Evolutionary conservation across 2,329 filamentous ascomycete genomes (phyloP), one percentile per base, ranked within the genome.

Genomic region (Colletotrichum caudatum): DNA sequence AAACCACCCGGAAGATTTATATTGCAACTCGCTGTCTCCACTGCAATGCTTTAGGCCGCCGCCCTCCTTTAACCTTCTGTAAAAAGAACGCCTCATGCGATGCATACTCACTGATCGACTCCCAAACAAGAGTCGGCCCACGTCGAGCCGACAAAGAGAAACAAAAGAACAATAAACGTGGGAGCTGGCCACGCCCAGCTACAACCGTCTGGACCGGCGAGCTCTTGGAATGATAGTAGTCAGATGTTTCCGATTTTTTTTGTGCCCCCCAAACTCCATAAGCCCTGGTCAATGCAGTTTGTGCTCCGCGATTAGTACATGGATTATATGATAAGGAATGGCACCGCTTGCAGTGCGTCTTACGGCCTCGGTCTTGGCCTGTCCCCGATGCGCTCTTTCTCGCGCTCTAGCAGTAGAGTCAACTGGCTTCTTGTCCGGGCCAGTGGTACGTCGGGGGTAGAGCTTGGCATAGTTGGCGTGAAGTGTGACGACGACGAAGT

Each of bases 351-450:
- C 20, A 14, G 3, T 66, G 33, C 26, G 44, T 56, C 26, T 62
- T 50, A 72, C 23, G 66, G 53, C 56, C 62, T 65, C 9, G 50
- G 61, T 62, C 66, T 71, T 46, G 66, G 57, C 39, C 62, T 61
- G 35, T 72, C 70, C 29, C 70, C 70, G 39, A 70, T n/a, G 12
- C 66, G 60, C 58, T 64, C 79, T 74, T 84, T 87, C 73, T 88
- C 87, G 46, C 86, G 84, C 74, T 89, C 87, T 26, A 91, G 81
- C 1, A 91, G 80, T 5, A 91, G 79, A 12, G 86, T 87, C 37
- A 91, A 80, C 76, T 91, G 88, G 75, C 88, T 90, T 78, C 86
- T 89, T n/a, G 88, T 87, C 69, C 88, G 82, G n/a, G 83, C 87
- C 60, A 90, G 80, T 5, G 85, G 86, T 9, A 88, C 81, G 18